A percentile compares a stretch with the other conserved stretches of the same genome.
phyloP scores from a whole-genome alignment of 2,329 filamentous ascomycete species.

The Colletotrichum sp. region DNA sequence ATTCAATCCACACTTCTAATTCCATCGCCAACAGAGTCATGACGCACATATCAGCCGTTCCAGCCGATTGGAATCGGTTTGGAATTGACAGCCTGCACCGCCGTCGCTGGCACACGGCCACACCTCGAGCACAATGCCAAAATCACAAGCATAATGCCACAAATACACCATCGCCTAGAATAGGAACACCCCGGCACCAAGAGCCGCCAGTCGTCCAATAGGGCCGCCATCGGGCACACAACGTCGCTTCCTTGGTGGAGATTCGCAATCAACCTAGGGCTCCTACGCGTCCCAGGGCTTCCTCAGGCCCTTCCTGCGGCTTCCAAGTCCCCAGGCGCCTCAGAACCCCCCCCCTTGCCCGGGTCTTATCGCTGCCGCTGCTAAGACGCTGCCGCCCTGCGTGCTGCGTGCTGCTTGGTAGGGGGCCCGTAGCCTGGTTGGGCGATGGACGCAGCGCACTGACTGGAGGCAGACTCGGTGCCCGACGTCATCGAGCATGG shows the following conservation, averaged over 20 bases:
- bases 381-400: neutral
- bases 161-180: neutral
- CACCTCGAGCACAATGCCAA: neutral
- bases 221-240: constrained; percentile 17
- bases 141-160: constrained; percentile 3
- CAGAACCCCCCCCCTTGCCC: neutral
- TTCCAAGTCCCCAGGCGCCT: neutral
- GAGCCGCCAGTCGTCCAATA: neutral
- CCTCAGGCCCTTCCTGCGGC: neutral
- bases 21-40: neutral
- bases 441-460: neutral
- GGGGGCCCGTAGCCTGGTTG: neutral
- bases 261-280: neutral
- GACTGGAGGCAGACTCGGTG: neutral
- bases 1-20: neutral
- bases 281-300: neutral
- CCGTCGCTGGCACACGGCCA: neutral
- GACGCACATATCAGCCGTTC: neutral
- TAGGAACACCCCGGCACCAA: neutral
- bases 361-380: neutral
- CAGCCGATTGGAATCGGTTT: neutral
- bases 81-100: neutral
- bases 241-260: neutral
- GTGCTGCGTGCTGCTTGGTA: neutral
- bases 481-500: constrained; percentile 21